Evolutionary conservation across 2,329 filamentous ascomycete genomes (phyloP).

Genomic region (Apiospora koreana): DNA sequence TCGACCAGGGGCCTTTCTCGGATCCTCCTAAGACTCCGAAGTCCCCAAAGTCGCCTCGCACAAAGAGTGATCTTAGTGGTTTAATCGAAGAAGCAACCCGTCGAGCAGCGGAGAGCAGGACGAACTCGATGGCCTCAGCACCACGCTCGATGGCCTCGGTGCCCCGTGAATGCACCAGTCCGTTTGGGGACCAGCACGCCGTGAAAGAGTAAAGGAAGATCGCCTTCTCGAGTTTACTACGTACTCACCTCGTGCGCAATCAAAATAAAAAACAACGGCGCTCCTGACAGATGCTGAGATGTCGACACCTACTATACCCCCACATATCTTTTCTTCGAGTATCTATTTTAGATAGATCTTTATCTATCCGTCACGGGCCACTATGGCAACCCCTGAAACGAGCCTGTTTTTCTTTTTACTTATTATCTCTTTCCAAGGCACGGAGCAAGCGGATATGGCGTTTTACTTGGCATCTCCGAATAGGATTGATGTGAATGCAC

Average conservation of each 20-base stretch:
- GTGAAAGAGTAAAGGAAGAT: constrained; percentile 28
- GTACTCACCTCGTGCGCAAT: neutral
- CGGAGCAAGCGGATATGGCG: constrained; percentile 13
- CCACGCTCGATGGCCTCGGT: constrained; percentile 17
- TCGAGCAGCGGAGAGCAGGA: constrained; percentile 38
- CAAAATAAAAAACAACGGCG: constrained; percentile 8
- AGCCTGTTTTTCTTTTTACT: constrained; percentile 19
- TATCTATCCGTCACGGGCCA: neutral
- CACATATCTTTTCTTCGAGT: constrained; percentile 20
- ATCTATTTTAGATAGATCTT: constrained; percentile 20
- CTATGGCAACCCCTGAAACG: constrained; percentile 16
- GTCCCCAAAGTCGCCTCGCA: neutral
- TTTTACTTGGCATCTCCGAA: constrained; percentile 8
- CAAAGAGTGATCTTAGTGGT: constrained; percentile 50
- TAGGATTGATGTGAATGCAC: neutral
- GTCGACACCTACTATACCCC: constrained; percentile 13
- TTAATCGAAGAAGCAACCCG: constrained; percentile 56
- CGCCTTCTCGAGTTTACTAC: neutral
- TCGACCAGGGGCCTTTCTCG: constrained; percentile 61
- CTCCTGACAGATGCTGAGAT: constrained; percentile 23
- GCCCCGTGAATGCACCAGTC: constrained; percentile 26
- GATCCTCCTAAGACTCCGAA: constrained; percentile 46
- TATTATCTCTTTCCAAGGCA: constrained; percentile 6
- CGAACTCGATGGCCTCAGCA: constrained; percentile 21
- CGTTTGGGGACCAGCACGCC: constrained; percentile 35